Base-by-base conservation (phyloP, 371 early-diverging fungal genomes). In the Synchytrium microbalum region DNA sequence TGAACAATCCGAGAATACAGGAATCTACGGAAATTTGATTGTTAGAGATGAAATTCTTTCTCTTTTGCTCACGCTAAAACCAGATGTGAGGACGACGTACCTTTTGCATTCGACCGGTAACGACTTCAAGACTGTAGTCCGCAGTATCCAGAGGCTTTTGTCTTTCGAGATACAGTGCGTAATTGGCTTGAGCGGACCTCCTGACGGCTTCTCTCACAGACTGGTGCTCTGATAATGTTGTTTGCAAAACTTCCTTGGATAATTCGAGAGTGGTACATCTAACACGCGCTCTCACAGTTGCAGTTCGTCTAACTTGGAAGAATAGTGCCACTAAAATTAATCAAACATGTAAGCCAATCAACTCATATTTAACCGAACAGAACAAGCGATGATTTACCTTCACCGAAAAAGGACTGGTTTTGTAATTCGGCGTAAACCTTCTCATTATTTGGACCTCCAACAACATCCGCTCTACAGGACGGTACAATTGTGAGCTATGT, bases 321-420 rank as follows among this genome's bases (percentile, higher is more conserved):
- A 86, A 78, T 27, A 86, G 72, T 13, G 84, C 80, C 2, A 86
- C 82, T n/a, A n/a, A n/a, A n/a, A n/a, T n/a, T n/a, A n/a, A n/a
- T n/a, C n/a, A n/a, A n/a, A n/a, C n/a, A n/a, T n/a, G n/a, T n/a
- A n/a, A n/a, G n/a, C n/a, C n/a, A n/a, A n/a, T n/a, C n/a, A n/a
- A n/a, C n/a, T n/a, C n/a, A n/a, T n/a, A n/a, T n/a, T n/a, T n/a
- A n/a, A n/a, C n/a, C n/a, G n/a, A n/a, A n/a, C n/a, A n/a, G n/a
- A n/a, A n/a, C n/a, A n/a, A n/a, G n/a, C n/a, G n/a, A n/a, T n/a
- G n/a, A n/a, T n/a, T n/a, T n/a, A n/a, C n/a, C n/a, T 65, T 86
- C 86, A 2, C 85, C 86, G 69, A 86, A 82, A 32, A 78, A 75
- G 31, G 73, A 64, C 63, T 72, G 65, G 16, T 63, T n/a, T 30